phyloP scores from a whole-genome alignment of 1,139 yeast species.

The Lodderomyces elongisporus region DNA sequence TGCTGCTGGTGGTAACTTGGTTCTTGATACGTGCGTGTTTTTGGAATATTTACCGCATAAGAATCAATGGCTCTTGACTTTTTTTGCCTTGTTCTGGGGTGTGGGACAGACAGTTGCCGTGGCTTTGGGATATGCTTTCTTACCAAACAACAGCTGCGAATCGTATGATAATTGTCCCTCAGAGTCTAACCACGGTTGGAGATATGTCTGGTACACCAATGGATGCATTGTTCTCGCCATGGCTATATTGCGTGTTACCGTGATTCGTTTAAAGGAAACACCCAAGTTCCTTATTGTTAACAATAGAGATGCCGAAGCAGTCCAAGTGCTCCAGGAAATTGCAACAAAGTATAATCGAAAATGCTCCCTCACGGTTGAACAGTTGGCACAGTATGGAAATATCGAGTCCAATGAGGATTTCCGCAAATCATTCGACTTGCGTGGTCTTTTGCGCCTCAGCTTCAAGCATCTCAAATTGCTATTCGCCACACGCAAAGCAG shows the following conservation, averaged over 20 bases:
- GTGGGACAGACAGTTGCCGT: constrained; percentile 55
- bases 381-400: constrained; percentile 41
- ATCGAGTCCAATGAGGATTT: constrained; percentile 23
- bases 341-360: constrained; percentile 40
- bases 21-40: constrained; percentile 56
- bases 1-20: constrained; percentile 59
- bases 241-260: constrained; percentile 43
- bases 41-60: constrained; percentile 53
- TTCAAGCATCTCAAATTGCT: constrained; percentile 22
- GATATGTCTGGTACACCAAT: constrained; percentile 51
- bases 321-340: constrained; percentile 27
- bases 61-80: constrained; percentile 49
- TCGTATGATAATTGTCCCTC: constrained; percentile 36
- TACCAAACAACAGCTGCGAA: constrained; percentile 45
- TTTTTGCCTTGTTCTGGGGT: constrained; percentile 61
- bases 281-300: constrained; percentile 53
- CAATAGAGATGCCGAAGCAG: constrained; percentile 51
- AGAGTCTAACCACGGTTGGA: constrained; percentile 52
- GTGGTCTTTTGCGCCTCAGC: constrained; percentile 17
- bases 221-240: constrained; percentile 48
- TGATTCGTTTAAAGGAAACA: constrained; percentile 48
- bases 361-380: constrained; percentile 41
- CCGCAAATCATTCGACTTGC: constrained; percentile 17
- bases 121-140: constrained; percentile 53
- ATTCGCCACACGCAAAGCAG: constrained; percentile 23